Evolutionary conservation across 164 flowering plant species (phyloP).

Genomic region (Berberis thunbergii): DNA sequence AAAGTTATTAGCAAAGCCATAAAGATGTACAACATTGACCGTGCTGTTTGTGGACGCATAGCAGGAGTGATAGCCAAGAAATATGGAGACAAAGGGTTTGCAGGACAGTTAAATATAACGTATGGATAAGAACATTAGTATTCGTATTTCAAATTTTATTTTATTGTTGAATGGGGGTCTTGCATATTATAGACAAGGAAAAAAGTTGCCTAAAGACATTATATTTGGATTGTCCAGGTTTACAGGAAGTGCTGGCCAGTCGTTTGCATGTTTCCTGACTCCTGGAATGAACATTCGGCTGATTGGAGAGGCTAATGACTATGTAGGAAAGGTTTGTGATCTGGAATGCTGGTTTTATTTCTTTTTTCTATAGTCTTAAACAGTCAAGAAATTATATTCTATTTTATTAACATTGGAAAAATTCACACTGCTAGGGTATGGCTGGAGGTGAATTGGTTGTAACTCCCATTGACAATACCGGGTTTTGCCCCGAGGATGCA

Average conservation of each 20-base stretch:
- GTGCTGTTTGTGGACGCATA: constrained; percentile 95
- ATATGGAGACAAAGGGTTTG: constrained; percentile 98
- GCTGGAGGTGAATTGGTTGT: constrained; percentile 96
- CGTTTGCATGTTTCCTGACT: constrained; percentile 87
- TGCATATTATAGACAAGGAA: too few relatives aligned
- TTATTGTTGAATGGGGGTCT: too few relatives aligned
- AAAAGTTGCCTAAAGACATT: background rate
- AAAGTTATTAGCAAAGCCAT: constrained; percentile 60
- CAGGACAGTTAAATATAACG: constrained; percentile 93
- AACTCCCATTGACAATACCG: constrained; percentile 67
- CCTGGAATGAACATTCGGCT: constrained; percentile 96
- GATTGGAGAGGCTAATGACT: constrained; percentile 96
- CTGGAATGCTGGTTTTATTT: background rate
- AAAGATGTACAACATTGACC: constrained; percentile 79
- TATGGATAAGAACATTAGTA: constrained; percentile 20
- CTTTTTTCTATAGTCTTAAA: background rate
- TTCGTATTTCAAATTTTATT: too few relatives aligned
- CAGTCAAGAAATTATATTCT: background rate
- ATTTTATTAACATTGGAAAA: background rate
- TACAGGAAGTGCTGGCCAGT: constrained; percentile 94
- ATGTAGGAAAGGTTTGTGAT: constrained; percentile 81
- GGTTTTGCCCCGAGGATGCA: constrained; percentile 88
- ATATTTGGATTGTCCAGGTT: constrained; percentile 40
- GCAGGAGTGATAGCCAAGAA: constrained; percentile 91
- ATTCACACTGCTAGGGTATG: constrained; percentile 10